A percentile compares a stretch with the other conserved stretches of the same genome.
Evolutionary conservation across 352 stramenopile species (phyloP).

Genomic region (Peronospora destructor): DNA sequence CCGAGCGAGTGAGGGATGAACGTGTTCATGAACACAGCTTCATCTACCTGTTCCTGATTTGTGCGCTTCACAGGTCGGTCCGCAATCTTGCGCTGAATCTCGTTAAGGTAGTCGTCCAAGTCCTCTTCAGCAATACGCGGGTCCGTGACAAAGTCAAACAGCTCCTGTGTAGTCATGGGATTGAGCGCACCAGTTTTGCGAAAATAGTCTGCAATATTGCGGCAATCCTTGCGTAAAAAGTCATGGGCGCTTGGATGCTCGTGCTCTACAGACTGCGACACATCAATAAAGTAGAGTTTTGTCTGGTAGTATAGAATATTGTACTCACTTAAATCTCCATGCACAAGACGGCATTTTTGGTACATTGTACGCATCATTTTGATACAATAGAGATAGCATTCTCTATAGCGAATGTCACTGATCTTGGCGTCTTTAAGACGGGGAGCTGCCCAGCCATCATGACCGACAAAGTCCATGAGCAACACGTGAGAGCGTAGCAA

Average conservation of each 20-base stretch:
- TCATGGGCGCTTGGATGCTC: conserved; percentile 96
- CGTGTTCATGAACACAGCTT: conserved; percentile 90
- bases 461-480: conserved; percentile 98
- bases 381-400: conserved; percentile 92
- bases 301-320: conserved; percentile 98
- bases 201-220: conserved; percentile 98
- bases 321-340: conserved; percentile 99
- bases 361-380: conserved; percentile 97
- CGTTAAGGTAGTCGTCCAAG: conserved; percentile 84
- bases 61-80: conserved; percentile 47
- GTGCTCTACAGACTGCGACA: conserved; percentile 97
- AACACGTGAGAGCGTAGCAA: conserved; percentile 96
- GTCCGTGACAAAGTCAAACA: conserved; percentile 96
- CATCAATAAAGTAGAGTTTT: conserved; percentile 97
- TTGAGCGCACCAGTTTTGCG: conserved; percentile 82
- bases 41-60: conserved; percentile 85
- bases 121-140: conserved; percentile 57
- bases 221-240: conserved; percentile 97
- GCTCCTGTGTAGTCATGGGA: conserved; percentile 91
- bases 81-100: conserved; percentile 86
- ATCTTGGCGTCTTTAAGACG: conserved; percentile 93
- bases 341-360: conserved; percentile 93
- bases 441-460: conserved; percentile 91
- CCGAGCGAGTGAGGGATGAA: conserved; percentile 93
- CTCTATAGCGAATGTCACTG: conserved; percentile 84